A percentile compares a stretch with the other conserved stretches of the same genome.
Conservation (phyloP, 2,329 filamentous ascomycete genomes). For the Botrytis fragariae region DNA sequence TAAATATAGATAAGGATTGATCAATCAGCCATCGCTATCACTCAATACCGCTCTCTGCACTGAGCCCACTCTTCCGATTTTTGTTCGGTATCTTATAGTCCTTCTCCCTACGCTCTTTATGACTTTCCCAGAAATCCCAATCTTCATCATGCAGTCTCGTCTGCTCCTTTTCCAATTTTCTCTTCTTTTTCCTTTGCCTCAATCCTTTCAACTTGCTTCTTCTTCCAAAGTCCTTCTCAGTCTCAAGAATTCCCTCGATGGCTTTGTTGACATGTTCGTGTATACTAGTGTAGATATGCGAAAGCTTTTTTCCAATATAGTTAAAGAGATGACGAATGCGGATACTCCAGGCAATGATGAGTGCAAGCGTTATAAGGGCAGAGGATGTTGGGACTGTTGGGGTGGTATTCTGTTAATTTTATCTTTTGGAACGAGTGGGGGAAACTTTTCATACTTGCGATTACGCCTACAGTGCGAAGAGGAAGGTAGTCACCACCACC, state of each 20-base stretch:
- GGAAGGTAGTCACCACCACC: background rate
- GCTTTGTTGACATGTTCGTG: background rate
- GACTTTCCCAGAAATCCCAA: background rate
- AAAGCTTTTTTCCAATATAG: background rate
- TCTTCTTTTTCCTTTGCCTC: background rate
- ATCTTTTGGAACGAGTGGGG: background rate
- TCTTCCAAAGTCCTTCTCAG: background rate
- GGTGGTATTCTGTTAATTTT: background rate
- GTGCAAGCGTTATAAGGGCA: background rate
- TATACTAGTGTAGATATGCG: background rate
- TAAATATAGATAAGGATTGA: background rate
- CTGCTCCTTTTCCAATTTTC: background rate
- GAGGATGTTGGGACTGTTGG: background rate
- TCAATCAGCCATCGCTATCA: background rate
- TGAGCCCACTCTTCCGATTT: background rate
- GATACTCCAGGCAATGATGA: background rate
- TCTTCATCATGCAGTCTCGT: background rate
- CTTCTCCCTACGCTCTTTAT: background rate
- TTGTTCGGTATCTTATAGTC: background rate
- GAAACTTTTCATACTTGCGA: background rate
- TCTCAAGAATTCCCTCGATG: background rate
- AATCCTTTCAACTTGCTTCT: background rate
- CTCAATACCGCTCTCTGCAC: background rate
- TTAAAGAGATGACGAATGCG: background rate
- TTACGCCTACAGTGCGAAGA: background rate